Evolutionary conservation across 148 eudicot genomes (phyloP).

Genomic region (Silene uniflora): DNA sequence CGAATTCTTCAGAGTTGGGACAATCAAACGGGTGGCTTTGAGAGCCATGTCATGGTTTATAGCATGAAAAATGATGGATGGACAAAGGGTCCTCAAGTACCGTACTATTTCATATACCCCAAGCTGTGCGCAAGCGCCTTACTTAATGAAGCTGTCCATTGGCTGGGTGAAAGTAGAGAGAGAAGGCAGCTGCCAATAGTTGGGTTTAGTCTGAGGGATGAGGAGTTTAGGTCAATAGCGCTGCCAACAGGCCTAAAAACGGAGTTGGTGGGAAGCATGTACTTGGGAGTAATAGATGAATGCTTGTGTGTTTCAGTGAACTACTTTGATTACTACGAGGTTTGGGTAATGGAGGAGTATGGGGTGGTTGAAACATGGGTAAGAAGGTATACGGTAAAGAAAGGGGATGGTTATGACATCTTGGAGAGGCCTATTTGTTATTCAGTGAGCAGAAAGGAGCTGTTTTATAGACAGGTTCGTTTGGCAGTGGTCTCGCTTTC

Average conservation of each 20-base stretch:
- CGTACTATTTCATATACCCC: not conserved
- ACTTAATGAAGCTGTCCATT: slow-evolving; percentile 16
- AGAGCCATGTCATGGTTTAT: slow-evolving; percentile 24
- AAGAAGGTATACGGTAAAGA: slow-evolving; percentile 11
- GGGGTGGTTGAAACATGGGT: slow-evolving; percentile 22
- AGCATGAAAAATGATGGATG: slow-evolving; percentile 16
- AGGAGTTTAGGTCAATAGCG: slow-evolving; percentile 2
- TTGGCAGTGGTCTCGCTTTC: slow-evolving; percentile 4
- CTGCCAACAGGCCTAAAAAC: slow-evolving; percentile 4
- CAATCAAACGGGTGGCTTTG: not conserved
- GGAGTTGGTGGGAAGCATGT: not conserved
- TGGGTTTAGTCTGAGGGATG: slow-evolving; percentile 8
- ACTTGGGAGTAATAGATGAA: slow-evolving; percentile 20
- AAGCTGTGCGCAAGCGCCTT: slow-evolving; percentile 4
- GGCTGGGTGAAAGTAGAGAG: slow-evolving; percentile 1
- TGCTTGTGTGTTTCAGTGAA: slow-evolving; percentile 18
- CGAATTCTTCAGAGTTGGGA: slow-evolving; percentile 7
- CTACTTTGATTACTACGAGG: slow-evolving; percentile 2
- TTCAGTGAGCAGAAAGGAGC: slow-evolving; percentile 7
- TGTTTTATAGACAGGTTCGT: slow-evolving; percentile 11
- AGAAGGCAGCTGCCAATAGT: slow-evolving; percentile 14
- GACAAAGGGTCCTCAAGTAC: slow-evolving; percentile 17
- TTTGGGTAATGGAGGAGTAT: slow-evolving; percentile 22
- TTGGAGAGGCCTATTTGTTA: slow-evolving; percentile 18
- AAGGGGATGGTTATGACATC: not conserved